Percentiles rank a stretch among this genome's conserved stretches.
These are phyloP conservation scores for Bombardia bombarda DNA, from an alignment of 495 filamentous ascomycete species.

Conservation along the genomic window DNA sequence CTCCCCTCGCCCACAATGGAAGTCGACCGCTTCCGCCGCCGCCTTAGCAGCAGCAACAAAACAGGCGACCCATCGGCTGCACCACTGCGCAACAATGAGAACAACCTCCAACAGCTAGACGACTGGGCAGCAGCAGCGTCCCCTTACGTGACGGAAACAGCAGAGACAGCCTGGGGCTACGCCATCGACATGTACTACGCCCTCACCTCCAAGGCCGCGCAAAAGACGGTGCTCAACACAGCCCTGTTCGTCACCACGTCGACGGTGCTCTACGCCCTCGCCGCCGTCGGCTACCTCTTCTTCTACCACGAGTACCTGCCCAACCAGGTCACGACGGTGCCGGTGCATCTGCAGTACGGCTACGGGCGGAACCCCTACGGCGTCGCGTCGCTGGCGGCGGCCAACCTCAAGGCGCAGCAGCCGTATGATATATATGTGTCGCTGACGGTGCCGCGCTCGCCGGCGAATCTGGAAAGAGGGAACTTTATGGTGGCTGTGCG, in stretches of 20 bases:
- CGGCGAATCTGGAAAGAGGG: constrained; percentile 51
- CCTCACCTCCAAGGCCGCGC: constrained; percentile 53
- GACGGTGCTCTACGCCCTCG: constrained; percentile 50
- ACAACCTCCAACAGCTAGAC: too few relatives aligned
- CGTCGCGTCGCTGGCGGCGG: constrained; percentile 30
- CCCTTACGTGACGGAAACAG: too few relatives aligned
- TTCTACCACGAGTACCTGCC: constrained; percentile 85
- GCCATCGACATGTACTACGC: not conserved
- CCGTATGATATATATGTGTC: constrained; percentile 55
- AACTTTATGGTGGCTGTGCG: constrained; percentile 94
- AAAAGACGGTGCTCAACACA: constrained; percentile 63
- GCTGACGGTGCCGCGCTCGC: constrained; percentile 53
- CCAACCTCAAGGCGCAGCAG: constrained; percentile 44
- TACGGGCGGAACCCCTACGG: constrained; percentile 50
- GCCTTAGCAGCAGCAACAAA: too few relatives aligned
- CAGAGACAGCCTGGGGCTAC: too few relatives aligned
- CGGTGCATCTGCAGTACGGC: constrained; percentile 78
- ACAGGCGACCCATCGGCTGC: too few relatives aligned
- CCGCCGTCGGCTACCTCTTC: constrained; percentile 58
- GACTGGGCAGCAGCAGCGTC: too few relatives aligned
- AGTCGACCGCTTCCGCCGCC: too few relatives aligned
- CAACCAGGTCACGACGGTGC: constrained; percentile 51
- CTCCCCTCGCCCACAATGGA: too few relatives aligned
- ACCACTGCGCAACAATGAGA: too few relatives aligned
- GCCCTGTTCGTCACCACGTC: constrained; percentile 34